Base-by-base conservation (phyloP, 495 filamentous ascomycete species). In the Neurospora sp. region DNA sequence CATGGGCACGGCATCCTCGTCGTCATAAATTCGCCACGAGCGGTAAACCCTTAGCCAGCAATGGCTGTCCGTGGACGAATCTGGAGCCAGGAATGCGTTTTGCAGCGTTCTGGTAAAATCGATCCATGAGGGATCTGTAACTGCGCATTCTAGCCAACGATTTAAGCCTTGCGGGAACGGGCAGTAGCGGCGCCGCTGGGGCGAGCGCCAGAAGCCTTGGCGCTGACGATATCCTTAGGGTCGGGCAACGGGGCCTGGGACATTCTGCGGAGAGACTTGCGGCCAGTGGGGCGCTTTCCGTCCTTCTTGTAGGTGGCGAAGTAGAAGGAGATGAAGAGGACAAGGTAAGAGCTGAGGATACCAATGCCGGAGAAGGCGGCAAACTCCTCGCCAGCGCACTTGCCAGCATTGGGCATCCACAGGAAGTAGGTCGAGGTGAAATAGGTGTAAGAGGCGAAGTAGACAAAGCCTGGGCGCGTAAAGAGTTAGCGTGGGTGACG, bases 241-340 rank as follows among this genome's bases (percentile, higher is more conserved):
- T 81, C 85, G 31, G 80, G 88, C 77, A 84, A 86, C 74, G 85
- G 85, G n/a, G 85, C 85, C 76, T 87, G 85, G 76, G 82, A 84
- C 85, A 87, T 86, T 74, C 85, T 83, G 41, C 85, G 84, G 42
- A 86, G 82, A 37, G 84, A 83, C 83, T 89, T 91, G 80, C 87
- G 88, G 35, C 83, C 85, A 72, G 84, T 86, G 39, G 85, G 83
- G 40, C 83, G 82, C 87, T 92, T 93, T 79, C 88, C 88, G 71
- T 89, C 86, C 89, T 96, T 97, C 84, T 92, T 94, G 86, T 99
- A 99, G 72, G 96, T 99, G 70, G 93, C 93, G 75, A 96, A 86
- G 88, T 99, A 99, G 92, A 99, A 99, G 70, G 92, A 94, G 86
- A 99, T 97, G 89, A 99, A 99, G 73, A 99, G 92, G 75, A 98